phyloP scores from a whole-genome alignment of 371 early-diverging fungal species.

The Phascolomyces articulosus region DNA sequence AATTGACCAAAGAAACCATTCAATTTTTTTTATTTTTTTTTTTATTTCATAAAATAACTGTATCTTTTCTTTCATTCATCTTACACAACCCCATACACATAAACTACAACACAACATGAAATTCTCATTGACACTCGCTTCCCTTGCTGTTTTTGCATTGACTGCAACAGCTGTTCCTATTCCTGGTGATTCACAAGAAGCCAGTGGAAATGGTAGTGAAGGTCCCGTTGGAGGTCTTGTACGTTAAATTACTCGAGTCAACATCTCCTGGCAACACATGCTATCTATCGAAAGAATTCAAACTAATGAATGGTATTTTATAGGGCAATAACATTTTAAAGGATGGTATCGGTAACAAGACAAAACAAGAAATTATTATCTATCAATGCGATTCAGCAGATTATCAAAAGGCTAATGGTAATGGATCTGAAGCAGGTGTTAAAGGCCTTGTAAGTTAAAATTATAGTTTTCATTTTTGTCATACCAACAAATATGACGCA shows the following conservation, averaged over 20 bases:
- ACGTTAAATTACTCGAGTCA: not conserved
- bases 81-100: too few relatives aligned
- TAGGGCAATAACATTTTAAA: not conserved
- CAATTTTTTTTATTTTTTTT: too few relatives aligned
- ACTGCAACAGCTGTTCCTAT: not conserved
- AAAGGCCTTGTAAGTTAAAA: not conserved
- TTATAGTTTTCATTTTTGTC: not conserved
- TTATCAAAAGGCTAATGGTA: not conserved
- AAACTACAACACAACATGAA: not conserved
- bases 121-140: not conserved
- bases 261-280: too few relatives aligned
- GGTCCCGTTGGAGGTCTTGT: not conserved
- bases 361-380: constrained; percentile 1
- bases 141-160: not conserved
- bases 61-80: too few relatives aligned
- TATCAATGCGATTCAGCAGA: not conserved
- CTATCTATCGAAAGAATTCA: too few relatives aligned
- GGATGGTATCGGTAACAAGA: not conserved
- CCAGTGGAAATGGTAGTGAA: not conserved
- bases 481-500: too few relatives aligned
- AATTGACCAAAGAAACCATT: too few relatives aligned
- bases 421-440: not conserved
- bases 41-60: too few relatives aligned
- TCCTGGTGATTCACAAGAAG: not conserved
- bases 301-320: too few relatives aligned